These are phyloP conservation scores for Chaetomium strumarium DNA, from an alignment of 2,329 filamentous ascomycete species.

Conservation along the genomic window DNA sequence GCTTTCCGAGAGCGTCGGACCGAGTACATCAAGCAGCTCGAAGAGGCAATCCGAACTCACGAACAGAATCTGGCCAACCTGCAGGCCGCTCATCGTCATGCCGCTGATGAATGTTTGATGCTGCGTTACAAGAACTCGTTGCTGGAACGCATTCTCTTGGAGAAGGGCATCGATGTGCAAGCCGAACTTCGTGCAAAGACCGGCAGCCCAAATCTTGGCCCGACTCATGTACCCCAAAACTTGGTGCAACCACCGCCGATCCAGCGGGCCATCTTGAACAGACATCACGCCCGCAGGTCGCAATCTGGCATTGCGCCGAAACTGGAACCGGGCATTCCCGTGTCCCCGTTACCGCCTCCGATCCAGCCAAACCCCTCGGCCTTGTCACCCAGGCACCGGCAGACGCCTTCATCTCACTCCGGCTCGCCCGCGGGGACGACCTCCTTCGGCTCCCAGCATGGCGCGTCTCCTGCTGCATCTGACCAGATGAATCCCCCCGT, in stretches of 20 bases:
- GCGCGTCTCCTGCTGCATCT: conserved; percentile 33
- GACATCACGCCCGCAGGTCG: conserved; percentile 67
- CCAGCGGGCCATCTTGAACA: conserved; percentile 74
- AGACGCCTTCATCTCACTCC: conserved; percentile 74
- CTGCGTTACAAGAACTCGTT: conserved; percentile 97
- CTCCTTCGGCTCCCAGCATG: conserved; percentile 44
- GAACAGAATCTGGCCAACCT: conserved; percentile 89
- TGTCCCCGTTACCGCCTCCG: conserved; percentile 38
- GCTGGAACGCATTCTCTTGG: conserved; percentile 87
- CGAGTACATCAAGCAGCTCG: conserved; percentile 98
- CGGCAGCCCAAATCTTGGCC: conserved; percentile 73
- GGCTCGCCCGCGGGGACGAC: conserved; percentile 49
- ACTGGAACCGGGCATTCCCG: conserved; percentile 48
- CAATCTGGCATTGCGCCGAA: conserved; percentile 72
- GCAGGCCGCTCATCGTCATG: conserved; percentile 88
- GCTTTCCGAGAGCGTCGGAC: conserved; percentile 94
- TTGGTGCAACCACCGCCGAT: conserved; percentile 69
- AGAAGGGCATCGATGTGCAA: conserved; percentile 98
- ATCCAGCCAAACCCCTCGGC: conserved; percentile 50
- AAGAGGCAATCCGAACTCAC: conserved; percentile 94
- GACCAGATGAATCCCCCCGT: conserved; percentile 21
- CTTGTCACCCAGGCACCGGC: conserved; percentile 64
- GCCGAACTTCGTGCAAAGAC: conserved; percentile 91
- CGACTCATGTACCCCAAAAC: conserved; percentile 61
- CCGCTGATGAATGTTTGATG: conserved; percentile 96